Evolutionary conservation across 768 basidiomycete species (phyloP), one percentile per base, ranked within the genome.

Genomic region (Agaricus blazei): DNA sequence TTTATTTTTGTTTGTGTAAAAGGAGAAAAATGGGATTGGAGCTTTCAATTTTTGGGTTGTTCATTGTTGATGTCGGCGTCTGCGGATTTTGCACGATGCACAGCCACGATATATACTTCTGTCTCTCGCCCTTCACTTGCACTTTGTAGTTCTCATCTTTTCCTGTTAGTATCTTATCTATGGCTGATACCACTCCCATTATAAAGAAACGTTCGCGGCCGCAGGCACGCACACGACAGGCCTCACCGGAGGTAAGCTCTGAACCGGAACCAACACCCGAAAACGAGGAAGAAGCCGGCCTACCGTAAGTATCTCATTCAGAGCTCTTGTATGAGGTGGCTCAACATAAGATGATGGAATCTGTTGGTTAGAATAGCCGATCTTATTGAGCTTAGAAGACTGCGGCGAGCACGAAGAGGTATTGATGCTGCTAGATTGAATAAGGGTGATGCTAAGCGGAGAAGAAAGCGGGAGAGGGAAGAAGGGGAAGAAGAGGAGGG

Each of bases 371-470:
- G 90, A 52, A 70, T 96, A 27, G 81, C 88, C 59, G 93, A 96
- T 51, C 78, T 98, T 15, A 81, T 96, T 41, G 88, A 93, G 60
- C 71, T 97, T 27, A 80, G 93, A 44, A 93, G 86, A 65, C 72
- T 95, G 27, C 79, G 84, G 50, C 84, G 81, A 64, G 66, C 80
- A 29, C 75, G 90, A 54, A 81, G 85, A 64, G 96, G 95, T 1
- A 97, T 98, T 49, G 93, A 97, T 61, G 80, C 83, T 1, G 75
- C 83, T 47, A 94, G 88, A 65, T 73, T 99, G 12, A 91, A 86
- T 67, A 85, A 87, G 59, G 96, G 95, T 0, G 93, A 93, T 63
- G 76, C 67, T 8, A 87, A 82, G 72, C 88, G 83, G 75, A 87
- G 81, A 72, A 80, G 79, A 65, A 83, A 84, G 65, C 72, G 77